phyloP scores from a whole-genome alignment of 2,329 filamentous ascomycete species.

The Colletotrichum navitas region DNA sequence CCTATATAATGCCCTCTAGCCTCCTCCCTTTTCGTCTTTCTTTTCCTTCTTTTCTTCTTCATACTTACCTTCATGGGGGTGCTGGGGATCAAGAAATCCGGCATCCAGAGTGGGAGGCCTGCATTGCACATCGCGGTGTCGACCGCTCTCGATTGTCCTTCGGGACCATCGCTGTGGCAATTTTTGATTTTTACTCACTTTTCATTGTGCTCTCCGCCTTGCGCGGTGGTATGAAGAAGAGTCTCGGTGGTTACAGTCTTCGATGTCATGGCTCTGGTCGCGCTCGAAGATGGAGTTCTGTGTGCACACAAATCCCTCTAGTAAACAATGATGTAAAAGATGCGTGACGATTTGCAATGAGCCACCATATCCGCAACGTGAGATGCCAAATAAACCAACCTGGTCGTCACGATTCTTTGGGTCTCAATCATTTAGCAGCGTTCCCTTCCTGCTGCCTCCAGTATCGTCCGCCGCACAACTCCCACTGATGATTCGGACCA shows the following conservation, averaged over 20 bases:
- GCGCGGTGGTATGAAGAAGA: constrained; percentile 44
- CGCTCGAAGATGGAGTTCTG: too few relatives aligned
- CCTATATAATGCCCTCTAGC: constrained; percentile 50
- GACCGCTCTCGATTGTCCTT: constrained; percentile 44
- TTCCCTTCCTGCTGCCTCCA: neutral
- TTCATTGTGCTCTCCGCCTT: constrained; percentile 39
- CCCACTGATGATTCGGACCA: neutral
- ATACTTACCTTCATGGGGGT: constrained; percentile 65
- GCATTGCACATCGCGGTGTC: constrained; percentile 62
- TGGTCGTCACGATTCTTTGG: neutral
- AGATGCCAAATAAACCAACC: too few relatives aligned
- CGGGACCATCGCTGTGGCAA: constrained; percentile 43
- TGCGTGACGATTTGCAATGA: too few relatives aligned
- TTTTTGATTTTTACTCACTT: constrained; percentile 45
- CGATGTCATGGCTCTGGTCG: too few relatives aligned
- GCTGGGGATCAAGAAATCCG: constrained; percentile 59
- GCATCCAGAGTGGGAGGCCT: constrained; percentile 59
- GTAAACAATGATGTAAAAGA: too few relatives aligned
- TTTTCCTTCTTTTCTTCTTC: constrained; percentile 50
- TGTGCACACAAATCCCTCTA: too few relatives aligned
- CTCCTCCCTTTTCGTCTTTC: constrained; percentile 18
- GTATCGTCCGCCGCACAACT: neutral
- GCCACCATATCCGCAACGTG: too few relatives aligned
- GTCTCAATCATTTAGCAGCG: neutral
- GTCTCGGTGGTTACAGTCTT: neutral